Base-by-base conservation (phyloP, 208 protist species). In the Perkinsela sp. region DNA sequence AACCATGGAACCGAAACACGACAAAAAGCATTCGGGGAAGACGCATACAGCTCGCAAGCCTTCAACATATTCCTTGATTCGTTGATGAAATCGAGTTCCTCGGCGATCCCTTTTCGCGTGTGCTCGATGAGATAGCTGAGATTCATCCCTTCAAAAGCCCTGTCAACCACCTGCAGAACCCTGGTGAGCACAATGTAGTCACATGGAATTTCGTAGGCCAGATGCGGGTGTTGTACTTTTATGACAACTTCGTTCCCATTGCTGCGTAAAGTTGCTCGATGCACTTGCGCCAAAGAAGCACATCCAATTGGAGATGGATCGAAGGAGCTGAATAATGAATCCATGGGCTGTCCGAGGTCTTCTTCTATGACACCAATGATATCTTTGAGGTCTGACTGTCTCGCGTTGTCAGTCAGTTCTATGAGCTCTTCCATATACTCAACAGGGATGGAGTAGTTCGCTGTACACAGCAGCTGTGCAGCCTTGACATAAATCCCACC, bases 401-500 rank as follows among this genome's bases (percentile, higher is more conserved):
- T 1, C 29, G 76, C 78, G 30, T 77, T 66, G 70, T 86, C 81
- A 68, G 83, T 80, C 1, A 79, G 75, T 1, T 74, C 67, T 31
- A 69, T 30, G 16, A 85, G 48, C 1, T 57, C 67, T n/a, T 32
- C 32, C 28, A 67, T 79, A 78, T 90, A 95, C 75, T 95, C 82
- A 1, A 72, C 68, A 0, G 93, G 93, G 2, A 95, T 68, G 29
- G 94, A 78, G 68, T 95, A 86, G 69, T 88, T 88, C 77, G 95
- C 80, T 66, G 92, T 91, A 1, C 91, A 83, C 31, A 95, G 83
- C 31, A 92, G 85, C 69, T 96, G 93, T 2, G 89, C 93, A 1
- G 86, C 83, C 75, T 96, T 95, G 1, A 95, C 86, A 78, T 94
- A 96, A 1, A 96, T 81, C 0, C 90, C 90, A 31, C 87, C 87